phyloP scores from a whole-genome alignment of 352 stramenopile species.

The Pythium vanterpoolii region DNA sequence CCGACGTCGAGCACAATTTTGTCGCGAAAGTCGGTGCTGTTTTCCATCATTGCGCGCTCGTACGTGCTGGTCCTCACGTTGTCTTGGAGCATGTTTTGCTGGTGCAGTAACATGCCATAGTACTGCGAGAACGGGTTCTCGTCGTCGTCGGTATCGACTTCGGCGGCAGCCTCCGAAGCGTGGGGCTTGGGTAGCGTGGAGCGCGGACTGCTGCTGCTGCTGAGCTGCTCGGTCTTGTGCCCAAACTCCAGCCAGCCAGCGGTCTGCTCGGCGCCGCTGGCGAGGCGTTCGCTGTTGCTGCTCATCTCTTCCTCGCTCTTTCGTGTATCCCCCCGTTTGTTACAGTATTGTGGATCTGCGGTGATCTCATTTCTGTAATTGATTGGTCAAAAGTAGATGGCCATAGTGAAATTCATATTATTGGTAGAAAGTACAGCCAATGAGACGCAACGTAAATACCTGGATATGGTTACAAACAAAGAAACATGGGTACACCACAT shows the following conservation, averaged over 20 bases:
- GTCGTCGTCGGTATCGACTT: slow-evolving; percentile 29
- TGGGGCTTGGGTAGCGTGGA: neutral
- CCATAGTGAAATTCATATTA: slow-evolving; percentile 13
- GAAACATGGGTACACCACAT: too few species aligned
- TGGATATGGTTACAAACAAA: slow-evolving; percentile 2
- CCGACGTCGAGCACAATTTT: slow-evolving; percentile 99
- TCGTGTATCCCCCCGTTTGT: neutral
- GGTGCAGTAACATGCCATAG: slow-evolving; percentile 95
- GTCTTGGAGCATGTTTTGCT: slow-evolving; percentile 99
- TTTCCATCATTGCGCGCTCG: slow-evolving; percentile 96
- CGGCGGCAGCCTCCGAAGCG: neutral
- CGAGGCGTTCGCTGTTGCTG: slow-evolving; percentile 19
- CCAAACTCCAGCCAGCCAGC: slow-evolving; percentile 29
- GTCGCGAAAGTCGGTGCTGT: slow-evolving; percentile 92
- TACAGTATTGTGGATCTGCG: neutral
- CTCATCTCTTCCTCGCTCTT: neutral
- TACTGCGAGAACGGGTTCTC: slow-evolving; percentile 93
- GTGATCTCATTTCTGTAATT: neutral
- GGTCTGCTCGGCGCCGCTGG: slow-evolving; percentile 26
- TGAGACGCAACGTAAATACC: slow-evolving; percentile 2
- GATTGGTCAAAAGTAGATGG: slow-evolving; percentile 2
- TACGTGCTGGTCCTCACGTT: slow-evolving; percentile 98
- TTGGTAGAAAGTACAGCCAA: slow-evolving; percentile 22
- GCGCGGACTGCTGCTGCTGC: neutral
- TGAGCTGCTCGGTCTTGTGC: slow-evolving; percentile 29